Base-by-base conservation (phyloP, 352 stramenopile genomes). In the Phytopythium helicoides region DNA sequence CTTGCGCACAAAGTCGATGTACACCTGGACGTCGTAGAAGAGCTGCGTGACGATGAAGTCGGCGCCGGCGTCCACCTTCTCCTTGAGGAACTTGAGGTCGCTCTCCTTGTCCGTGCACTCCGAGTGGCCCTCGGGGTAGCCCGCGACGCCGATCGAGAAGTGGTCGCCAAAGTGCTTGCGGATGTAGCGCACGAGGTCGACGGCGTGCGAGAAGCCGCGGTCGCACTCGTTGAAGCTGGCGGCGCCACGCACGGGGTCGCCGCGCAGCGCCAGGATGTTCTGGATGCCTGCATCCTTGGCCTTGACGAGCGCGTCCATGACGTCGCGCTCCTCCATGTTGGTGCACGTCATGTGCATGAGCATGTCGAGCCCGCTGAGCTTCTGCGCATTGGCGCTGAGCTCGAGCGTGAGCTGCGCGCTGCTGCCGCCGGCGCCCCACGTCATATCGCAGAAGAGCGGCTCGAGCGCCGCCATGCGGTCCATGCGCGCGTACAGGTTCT, bases 21-120 rank as follows among this genome's bases (percentile, higher is more conserved):
- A 99, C 45, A 98, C 92, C 36, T 94, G 67, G 23, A 95, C 83
- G 62, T 99, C 97, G 66, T 99, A 99, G 64, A 99, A 99, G 73
- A 99, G 98, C 86, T 99, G 97, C 31, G 97, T 99, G 62, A 99
- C 97, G 56, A 99, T 93, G 54, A 99, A 98, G 54, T 99, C 95
- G 28, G 94, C 96, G 47, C 97, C 97, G 18, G 97, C 96, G 64
- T 99, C 97, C 19, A 98, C 71, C 62, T 98, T 99, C 49, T 94
- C 76, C 66, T 99, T 99, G 18, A 99, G 71, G 74, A 98, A 99
- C 57, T 87, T 68, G 69, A 99, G 96, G 66, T 99, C 97, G 35
- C 84, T 86, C 35, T 98, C 67, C 47, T 78, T 66, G 63, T 87
- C 73, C 3, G 88, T 81, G 25, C 85, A 83, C 64, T 98, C 96